Base-by-base conservation (phyloP, 1,284 basidiomycete genomes). In the Melampsora medusae region DNA sequence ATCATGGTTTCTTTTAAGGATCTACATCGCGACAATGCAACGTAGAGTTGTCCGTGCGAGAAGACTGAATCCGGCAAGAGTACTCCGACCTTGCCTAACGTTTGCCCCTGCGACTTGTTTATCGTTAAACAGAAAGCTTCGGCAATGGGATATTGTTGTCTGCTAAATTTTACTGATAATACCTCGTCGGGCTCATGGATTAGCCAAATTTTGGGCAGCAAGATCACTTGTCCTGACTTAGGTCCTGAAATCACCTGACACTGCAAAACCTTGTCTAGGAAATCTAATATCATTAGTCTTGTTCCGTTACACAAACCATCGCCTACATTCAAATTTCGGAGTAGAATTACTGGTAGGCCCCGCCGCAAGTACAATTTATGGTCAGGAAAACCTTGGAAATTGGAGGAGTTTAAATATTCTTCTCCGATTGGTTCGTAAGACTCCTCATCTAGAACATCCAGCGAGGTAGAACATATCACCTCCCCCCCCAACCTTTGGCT, bases 81-180 rank as follows among this genome's bases (percentile, higher is more conserved):
- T 35, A 69, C 12, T 25, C 53, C 28, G 4, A 60, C 14, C 12
- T n/a, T 46, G 17, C 22, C 28, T 17, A 69, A 35, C 1, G 53
- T 35, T 17, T 69, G 68, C 4, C 56, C 68, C n/a, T 69, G 68
- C 6, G 68, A 33, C 22, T 69, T 69, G 56, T 69, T 69, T 16
- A 69, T 61, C 3, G 50, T 69, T 28, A 60, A n/a, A 5, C 46
- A 50, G 60, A 69, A 69, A 17, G 68, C 68, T 16, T 60, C 9
- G 17, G 50, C 5, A 3, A 69, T 33, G 1, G 68, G 68, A n/a
- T 60, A 38, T 31, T 69, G 68, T 22, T 60, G 46, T 28, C 53
- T 22, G 14, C 4, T 12, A 22, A 69, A 46, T 7, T 12, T 38
- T 2, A 61, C 12, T 25, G 22, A 46, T 4, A 38, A 61, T 60